Base-by-base conservation (phyloP, 805 yeast species). In the Maudiozyma bulderi region DNA sequence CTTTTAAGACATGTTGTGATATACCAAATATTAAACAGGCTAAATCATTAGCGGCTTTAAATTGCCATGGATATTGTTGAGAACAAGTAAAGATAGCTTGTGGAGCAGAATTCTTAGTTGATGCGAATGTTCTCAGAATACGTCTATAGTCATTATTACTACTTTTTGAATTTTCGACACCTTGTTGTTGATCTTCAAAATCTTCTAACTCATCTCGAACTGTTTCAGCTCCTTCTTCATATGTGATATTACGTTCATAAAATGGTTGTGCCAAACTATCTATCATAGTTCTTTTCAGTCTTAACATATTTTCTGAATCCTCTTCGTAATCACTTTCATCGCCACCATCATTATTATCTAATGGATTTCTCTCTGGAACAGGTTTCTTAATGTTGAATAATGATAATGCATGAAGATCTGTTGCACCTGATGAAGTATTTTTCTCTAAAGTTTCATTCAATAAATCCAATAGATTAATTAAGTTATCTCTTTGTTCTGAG, bases 1-100 rank as follows among this genome's bases (percentile, higher is more conserved):
- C 73, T 37, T 76, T 74, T 35, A 88, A 70, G 31, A 81, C 81
- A 37, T 71, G 73, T 58, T 81, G 78, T 43, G 87, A 80, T 3
- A 86, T 79, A 14, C 96, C 96, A 67, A 90, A 86, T 70, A 86
- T 80, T 51, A 88, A 72, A 60, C 95, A 86, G 0, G 96, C 95
- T 54, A 89, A 71, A 66, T 90, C 97, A 62, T 91, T 90, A 13
- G 95, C 88, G 6, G 95, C 90, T 58, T 78, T 79, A 45, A 90
- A 75, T 30, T 72, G 68, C 90, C 93, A 90, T 0, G 97, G 97
- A 44, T 76, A 74, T 11, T 76, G 78, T 28, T 76, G 69, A 2
- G 80, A 80, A 45, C 95, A 86, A 0, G 96, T 87, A 62, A 90
- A 82, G 10, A 89, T 82, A 0, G 96, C 93, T 59, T 87, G 93